Evolutionary conservation across 2,329 filamentous ascomycete genomes (phyloP), one percentile per base, ranked within the genome.

Genomic region (Paraconiothyrium sp.): DNA sequence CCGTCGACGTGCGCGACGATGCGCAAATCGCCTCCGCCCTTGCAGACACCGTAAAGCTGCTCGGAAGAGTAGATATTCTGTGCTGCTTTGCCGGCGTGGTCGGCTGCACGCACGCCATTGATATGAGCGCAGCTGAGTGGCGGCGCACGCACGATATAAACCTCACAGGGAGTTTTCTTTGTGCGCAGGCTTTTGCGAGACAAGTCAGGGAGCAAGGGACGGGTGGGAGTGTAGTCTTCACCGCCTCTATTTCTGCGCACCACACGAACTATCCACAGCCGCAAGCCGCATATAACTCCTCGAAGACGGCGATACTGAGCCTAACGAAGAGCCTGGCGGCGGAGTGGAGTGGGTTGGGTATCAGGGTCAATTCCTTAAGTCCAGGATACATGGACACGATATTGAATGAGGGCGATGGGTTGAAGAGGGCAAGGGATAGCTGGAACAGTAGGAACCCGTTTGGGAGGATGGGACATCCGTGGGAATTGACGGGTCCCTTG

Each of bases 341-440:
- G 0, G 91, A 94, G 76, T 93, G 90, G 91, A 89, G 88, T 0
- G 78, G 81, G 1, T 84, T 89, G 72, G 91, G 91, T 0, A 91
- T 94, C 62, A 79, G 89, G 2, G 88, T 91, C 5, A 93, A 94
- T 68, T 86, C 83, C 20, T 83, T 94, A 48, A 88, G 84, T 43
- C 91, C 91, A 0, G 91, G 91, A 0, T 93, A 93, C 68, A 92
- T 93, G 88, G 90, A 92, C 69, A 92, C 90, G 0, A 86, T 92
- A 13, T 77, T 93, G 51, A 93, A 92, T 70, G 88, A 88, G 61
- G 89, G 89, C 0, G 83, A 85, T 8, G 86, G 85, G 0, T 73
- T 92, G 50, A 82, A 82, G 11, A 80, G 81, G 41, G 83, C 84
- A 41, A 80, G 86, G 60, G 78, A 79, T 34, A 81, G 84, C 1